Evolutionary conservation across 257 asterid species (phyloP), one percentile per base, ranked within the genome.

Genomic region (Ehretia macrophylla): DNA sequence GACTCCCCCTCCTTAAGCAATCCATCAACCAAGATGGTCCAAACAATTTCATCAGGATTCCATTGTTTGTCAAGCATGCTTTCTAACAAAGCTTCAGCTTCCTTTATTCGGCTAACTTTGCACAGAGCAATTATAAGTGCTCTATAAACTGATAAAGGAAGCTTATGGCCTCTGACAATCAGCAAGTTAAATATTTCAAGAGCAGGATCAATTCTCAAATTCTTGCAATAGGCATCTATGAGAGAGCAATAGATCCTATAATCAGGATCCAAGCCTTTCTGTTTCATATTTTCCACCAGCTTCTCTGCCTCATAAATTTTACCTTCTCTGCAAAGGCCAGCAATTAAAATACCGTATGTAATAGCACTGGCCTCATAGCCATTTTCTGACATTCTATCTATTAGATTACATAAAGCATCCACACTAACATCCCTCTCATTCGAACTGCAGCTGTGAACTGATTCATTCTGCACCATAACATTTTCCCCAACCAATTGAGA

Each of bases 1-100:
- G 81, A 64, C 53, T 82, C 76, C 66, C 92, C 89, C 19, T 72
- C 75, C 85, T 82, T 82, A 39, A 92, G 81, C 70, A 92, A 75
- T 51, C 87, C 87, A 80, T 92, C 98, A 64, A 92, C 75, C 78
- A 92, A 77, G 66, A 92, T 61, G 27, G 90, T 82, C 97, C 97
- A 85, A 53, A 88, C 95, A 80, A 92, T 84, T 81, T 92, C 95
- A 77, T 92, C 93, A 50, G 59, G 60, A 60, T 83, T 88, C 88
- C 88, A 79, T 54, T 69, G 75, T 60, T 64, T 76, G 65, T 80
- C 88, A 72, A 88, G 88, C 87, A 92, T 77, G 67, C 62, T 68
- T 39, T 66, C 66, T 61, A 92, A 92, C 69, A 88, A 78, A 53
- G 54, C 70, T 70, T 82, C 85, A 54, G 86, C 98, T 67, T 92